phyloP scores from a whole-genome alignment of 1,284 basidiomycete species.

The Ceratobasidium sp. region DNA sequence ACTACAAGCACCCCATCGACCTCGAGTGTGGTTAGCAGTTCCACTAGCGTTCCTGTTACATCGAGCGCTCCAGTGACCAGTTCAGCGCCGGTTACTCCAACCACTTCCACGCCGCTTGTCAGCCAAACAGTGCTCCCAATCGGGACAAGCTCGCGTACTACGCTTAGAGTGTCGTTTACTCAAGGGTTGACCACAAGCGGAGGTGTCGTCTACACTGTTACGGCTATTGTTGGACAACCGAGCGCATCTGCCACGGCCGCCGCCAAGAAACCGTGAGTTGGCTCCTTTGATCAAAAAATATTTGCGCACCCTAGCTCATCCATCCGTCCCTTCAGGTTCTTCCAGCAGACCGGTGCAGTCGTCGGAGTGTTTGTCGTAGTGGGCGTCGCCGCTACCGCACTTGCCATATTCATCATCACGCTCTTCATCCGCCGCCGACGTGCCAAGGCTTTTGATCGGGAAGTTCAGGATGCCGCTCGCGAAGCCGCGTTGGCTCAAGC shows the following conservation, averaged over 20 bases:
- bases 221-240: background rate
- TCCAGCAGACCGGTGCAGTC: slow-evolving; percentile 43
- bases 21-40: background rate
- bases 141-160: background rate
- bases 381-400: slow-evolving; percentile 39
- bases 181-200: slow-evolving; percentile 1
- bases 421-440: slow-evolving; percentile 39
- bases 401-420: slow-evolving; percentile 40
- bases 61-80: background rate
- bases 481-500: slow-evolving; percentile 32
- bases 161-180: background rate
- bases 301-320: background rate
- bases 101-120: background rate
- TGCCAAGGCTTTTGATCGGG: slow-evolving; percentile 37
- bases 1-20: background rate
- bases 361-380: slow-evolving; percentile 43
- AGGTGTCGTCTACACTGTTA: slow-evolving; percentile 14
- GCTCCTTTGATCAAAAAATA: background rate
- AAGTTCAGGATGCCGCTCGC: slow-evolving; percentile 39
- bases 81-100: background rate
- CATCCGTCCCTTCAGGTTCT: slow-evolving; percentile 35
- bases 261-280: slow-evolving; percentile 32
- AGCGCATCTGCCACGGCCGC: background rate
- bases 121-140: background rate
- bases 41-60: background rate